These are phyloP conservation scores for Claviceps sorghi DNA, from an alignment of 2,329 filamentous ascomycete species.

Conservation along the genomic window DNA sequence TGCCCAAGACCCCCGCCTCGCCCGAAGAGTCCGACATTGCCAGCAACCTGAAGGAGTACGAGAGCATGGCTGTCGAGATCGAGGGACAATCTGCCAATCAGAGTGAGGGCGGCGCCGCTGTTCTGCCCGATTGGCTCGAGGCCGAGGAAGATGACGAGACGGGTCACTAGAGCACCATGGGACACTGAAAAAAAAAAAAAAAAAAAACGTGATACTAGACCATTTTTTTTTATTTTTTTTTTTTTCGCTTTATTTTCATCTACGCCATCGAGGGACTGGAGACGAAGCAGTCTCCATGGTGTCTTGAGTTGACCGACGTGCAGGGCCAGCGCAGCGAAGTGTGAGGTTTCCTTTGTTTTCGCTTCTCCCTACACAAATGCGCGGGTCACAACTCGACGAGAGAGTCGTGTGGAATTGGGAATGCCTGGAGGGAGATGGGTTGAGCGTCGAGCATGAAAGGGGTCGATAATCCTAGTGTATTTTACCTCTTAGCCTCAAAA, in stretches of 20 bases:
- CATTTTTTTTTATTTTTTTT: background rate
- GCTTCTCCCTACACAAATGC: background rate
- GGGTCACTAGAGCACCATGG: conserved; percentile 28
- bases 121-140: conserved; percentile 64
- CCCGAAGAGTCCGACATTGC: conserved; percentile 92
- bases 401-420: background rate
- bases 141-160: conserved; percentile 49
- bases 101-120: conserved; percentile 41
- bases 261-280: background rate
- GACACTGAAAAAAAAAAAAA: background rate
- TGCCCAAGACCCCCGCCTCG: conserved; percentile 68
- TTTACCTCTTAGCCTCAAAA: conserved; percentile 19
- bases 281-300: background rate
- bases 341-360: background rate
- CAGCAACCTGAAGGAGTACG: conserved; percentile 84
- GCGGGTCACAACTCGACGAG: background rate
- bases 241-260: background rate
- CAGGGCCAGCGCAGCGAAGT: background rate
- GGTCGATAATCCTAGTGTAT: conserved; percentile 21
- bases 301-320: background rate
- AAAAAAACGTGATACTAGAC: background rate
- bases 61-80: conserved; percentile 84
- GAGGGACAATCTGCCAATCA: conserved; percentile 63
- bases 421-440: background rate
- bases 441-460: background rate